Base-by-base conservation (phyloP, 2,329 filamentous ascomycete species). In the Sclerotinia sclerotiorum region DNA sequence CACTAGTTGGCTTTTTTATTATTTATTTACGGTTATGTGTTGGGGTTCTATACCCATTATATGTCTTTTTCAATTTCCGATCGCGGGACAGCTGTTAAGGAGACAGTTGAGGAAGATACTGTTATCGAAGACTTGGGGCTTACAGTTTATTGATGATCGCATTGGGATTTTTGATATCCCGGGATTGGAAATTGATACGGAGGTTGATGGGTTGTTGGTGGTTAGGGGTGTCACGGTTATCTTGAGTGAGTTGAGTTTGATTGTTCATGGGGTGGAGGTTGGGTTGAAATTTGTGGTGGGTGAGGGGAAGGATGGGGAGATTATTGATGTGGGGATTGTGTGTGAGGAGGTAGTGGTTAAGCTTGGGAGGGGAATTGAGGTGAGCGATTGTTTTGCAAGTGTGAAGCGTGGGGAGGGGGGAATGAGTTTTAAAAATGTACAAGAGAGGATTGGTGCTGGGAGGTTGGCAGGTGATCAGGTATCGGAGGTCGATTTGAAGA, bases 341-440 rank as follows among this genome's bases (percentile, higher is more conserved):
- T 80, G 79, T 2, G 83, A 85, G 61, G 79, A 82, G 68, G 82
- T 84, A 2, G 79, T 76, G 6, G 80, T 85, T 27, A 77, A 76
- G 2, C 75, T 86, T 0, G 84, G 85, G 70, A 77, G 84, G 51
- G 77, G 79, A 6, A 83, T 85, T 46, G 79, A 82, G n/a, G 79
- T 86, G 46, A 81, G 81, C 5, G 82, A 86, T 69, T 82, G 84
- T 15, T 85, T 82, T 72, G 82, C 80, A n/a, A 85, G 84, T 72
- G 74, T 85, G 60, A 86, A 86, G 79, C 10, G 74, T 77, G 4
- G 68, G 81, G 24, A 76, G 76, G 29, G 78, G 75, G 67, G 77
- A 76, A 54, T 76, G 74, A 3, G 74, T n/a, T 61, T 61, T 10
- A 39, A 51, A 17, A 48, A 54, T 42, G 48, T 17, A 15, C n/a